A percentile compares a stretch with the other conserved stretches of the same genome.
phyloP scores from a whole-genome alignment of 2,329 filamentous ascomycete genomes.

The Calycina herbarum region DNA sequence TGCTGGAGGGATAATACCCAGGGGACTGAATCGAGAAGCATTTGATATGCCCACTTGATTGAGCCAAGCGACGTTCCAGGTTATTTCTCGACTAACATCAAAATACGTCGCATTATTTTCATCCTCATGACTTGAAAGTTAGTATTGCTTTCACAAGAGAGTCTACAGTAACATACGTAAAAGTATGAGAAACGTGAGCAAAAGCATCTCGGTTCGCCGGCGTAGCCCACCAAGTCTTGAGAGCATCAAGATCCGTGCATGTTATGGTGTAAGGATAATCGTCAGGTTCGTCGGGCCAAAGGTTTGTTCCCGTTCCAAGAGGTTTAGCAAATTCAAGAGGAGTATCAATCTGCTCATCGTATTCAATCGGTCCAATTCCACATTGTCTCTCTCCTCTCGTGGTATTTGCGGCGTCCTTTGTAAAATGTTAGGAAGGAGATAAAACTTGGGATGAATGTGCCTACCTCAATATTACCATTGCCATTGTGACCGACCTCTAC shows the following conservation, averaged over 20 bases:
- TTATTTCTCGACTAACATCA: conserved; percentile 57
- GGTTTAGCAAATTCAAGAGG: conserved; percentile 48
- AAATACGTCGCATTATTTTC: conserved; percentile 43
- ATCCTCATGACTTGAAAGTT: conserved; percentile 31
- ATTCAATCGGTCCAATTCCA: conserved; percentile 43
- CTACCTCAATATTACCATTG: conserved; percentile 50
- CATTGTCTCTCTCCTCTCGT: conserved; percentile 23
- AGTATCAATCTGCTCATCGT: conserved; percentile 46
- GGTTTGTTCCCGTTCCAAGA: conserved; percentile 48
- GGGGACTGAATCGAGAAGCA: conserved; percentile 49
- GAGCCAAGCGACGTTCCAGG: conserved; percentile 61
- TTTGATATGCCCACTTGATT: conserved; percentile 50
- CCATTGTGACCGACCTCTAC: conserved; percentile 57
- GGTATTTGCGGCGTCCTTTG: conserved; percentile 29
- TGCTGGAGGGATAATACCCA: conserved; percentile 60
- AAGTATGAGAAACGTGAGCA: conserved; percentile 62
- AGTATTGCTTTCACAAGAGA: conserved; percentile 44
- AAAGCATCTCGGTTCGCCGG: conserved; percentile 52
- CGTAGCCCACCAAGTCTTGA: conserved; percentile 56
- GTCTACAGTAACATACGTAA: conserved; percentile 41
- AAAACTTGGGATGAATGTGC: neutral
- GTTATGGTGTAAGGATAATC: conserved; percentile 30
- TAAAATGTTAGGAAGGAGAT: neutral
- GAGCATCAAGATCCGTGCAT: conserved; percentile 51
- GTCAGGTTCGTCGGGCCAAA: conserved; percentile 45